phyloP scores from a whole-genome alignment of 2,329 filamentous ascomycete genomes.

The Plenodomus tracheiphilus region DNA sequence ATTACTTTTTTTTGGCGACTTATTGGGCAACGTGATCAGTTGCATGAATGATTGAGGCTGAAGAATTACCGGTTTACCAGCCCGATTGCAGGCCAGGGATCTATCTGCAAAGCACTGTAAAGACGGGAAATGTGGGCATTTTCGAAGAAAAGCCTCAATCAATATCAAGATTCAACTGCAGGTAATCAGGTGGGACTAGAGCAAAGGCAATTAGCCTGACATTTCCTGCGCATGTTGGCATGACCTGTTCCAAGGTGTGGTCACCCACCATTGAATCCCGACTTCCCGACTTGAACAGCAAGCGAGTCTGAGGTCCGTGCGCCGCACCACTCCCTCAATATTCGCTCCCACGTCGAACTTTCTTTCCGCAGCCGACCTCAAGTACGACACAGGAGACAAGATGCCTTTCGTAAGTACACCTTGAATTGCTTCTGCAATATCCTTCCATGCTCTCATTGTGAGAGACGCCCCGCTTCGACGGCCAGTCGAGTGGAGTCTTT shows the following conservation, averaged over 20 bases:
- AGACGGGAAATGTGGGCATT: no score
- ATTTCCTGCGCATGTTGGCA: neutral
- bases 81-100: no score
- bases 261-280: conserved; percentile 24
- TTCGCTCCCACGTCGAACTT: conserved; percentile 23
- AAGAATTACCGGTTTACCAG: no score
- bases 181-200: neutral
- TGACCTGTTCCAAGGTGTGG: conserved; percentile 4
- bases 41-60: no score
- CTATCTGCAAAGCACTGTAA: no score
- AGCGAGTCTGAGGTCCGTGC: conserved; percentile 16
- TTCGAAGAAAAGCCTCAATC: no score
- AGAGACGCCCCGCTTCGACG: conserved; percentile 33
- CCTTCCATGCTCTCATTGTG: conserved; percentile 17
- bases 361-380: conserved; percentile 25
- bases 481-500: conserved; percentile 41
- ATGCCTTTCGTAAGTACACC: conserved; percentile 55
- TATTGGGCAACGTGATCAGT: no score
- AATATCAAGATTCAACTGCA: no score
- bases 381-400: conserved; percentile 35
- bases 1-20: no score
- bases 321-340: conserved; percentile 15
- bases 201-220: neutral
- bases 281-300: conserved; percentile 5
- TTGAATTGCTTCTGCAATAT: conserved; percentile 18